phyloP scores from a whole-genome alignment of 192 early-diverging fungal genomes.

The Coemansia sp. region DNA sequence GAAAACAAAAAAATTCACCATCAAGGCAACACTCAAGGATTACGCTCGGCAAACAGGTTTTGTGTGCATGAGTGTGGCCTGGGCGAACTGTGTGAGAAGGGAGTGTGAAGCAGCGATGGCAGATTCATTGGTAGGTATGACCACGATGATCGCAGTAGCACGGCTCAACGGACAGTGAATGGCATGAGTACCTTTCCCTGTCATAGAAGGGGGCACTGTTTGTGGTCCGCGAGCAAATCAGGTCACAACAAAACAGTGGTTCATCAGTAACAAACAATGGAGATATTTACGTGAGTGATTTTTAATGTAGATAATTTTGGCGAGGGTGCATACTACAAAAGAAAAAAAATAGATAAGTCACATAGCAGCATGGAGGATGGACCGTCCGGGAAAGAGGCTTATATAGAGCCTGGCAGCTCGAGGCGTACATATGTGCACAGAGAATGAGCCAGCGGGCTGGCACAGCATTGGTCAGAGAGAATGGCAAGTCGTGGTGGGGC shows the following conservation, averaged over 20 bases:
- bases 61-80: neutral
- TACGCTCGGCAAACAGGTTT: neutral
- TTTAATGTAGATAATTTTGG: neutral
- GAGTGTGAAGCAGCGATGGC: neutral
- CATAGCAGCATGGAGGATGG: neutral
- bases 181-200: neutral
- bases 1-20: neutral
- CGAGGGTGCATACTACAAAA: neutral
- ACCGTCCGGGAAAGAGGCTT: neutral
- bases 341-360: neutral
- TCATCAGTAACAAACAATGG: neutral
- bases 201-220: neutral
- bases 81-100: neutral
- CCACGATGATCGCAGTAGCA: neutral
- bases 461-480: conserved; percentile 1
- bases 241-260: neutral
- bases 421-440: neutral
- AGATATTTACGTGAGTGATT: neutral
- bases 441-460: neutral
- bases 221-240: neutral
- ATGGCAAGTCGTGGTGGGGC: neutral
- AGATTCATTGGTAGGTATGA: neutral
- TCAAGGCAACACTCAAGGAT: neutral
- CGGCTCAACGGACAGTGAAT: neutral
- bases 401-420: neutral